Evolutionary conservation across 2,329 filamentous ascomycete species (phyloP), one percentile per base, ranked within the genome.

Genomic region (Fusarium piperis): DNA sequence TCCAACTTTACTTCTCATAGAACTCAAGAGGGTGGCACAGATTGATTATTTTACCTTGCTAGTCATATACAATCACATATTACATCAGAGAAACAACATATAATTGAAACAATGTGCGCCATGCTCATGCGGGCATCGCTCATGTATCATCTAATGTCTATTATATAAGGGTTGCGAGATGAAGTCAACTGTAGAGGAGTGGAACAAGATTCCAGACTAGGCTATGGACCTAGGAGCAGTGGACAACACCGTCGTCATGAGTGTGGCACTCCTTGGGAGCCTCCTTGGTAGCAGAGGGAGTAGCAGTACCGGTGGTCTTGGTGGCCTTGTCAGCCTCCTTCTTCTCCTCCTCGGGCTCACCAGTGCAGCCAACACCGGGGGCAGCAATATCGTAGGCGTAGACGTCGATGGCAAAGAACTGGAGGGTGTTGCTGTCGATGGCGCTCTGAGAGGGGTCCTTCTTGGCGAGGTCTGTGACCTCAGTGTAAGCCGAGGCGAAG

Each of bases 331-430:
- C 23, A 23, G 23, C 71, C 11, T 72, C 51, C 46, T 65, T 59
- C 28, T 69, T 53, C 26, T 59, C 53, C 60, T 70, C 62, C 46
- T 72, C 72, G 6, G 55, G 30, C 70, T 82, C 82, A 4, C 90
- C 90, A 0, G 86, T 78, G 77, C 91, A 93, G 0, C 91, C 91
- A 30, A 86, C 83, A 0, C 90, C 90, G 0, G 90, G 90, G 6
- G 88, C 82, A 9, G 88, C 88, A 73, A 93, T 85, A 66, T 93
- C 90, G 70, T 86, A 89, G 0, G 90, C 90, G 78, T 91, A 93
- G 1, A 84, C 89, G 65, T 92, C 90, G 8, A 92, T 85, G 6
- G 91, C 91, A 77, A 93, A 93, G 79, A 90, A 91, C 79, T 92
- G 89, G 44, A 93, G 82, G 0, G 87, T 85, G 69, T 92, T 86